Evolutionary conservation across 371 early-diverging fungal genomes (phyloP), one percentile per base, ranked within the genome.

Genomic region (Haplosporangium sp.): DNA sequence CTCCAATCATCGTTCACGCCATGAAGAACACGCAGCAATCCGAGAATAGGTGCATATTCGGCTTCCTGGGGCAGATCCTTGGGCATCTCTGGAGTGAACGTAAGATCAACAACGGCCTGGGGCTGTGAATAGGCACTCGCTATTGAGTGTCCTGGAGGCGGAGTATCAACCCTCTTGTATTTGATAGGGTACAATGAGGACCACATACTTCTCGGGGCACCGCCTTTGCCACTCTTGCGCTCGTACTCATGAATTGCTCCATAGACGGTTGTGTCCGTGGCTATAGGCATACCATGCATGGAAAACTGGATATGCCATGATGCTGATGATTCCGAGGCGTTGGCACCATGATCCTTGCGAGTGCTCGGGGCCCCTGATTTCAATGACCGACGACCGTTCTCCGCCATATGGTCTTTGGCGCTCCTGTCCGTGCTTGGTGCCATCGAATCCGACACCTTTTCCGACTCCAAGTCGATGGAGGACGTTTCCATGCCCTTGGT

Each of bases 211-310:
- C 87, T 81, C 7, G 68, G 60, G 1, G 74, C 60, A 13, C 73
- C 57, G 38, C 62, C 47, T 37, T 59, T 65, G 29, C 72, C 71
- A 53, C 67, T 73, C 67, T 62, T 73, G 42, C 73, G 73, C 58
- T 87, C 86, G 43, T 86, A 84, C 16, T 84, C 83, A 55, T 89
- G 90, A 10, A 89, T 83, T 10, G 90, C 90, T 36, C 87, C 87
- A 70, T 90, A 90, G 0, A 90, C 84, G 4, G 89, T 89, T n/a
- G 77, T 85, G 18, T 88, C 86, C 5, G 84, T 87, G n/a, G 73
- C 69, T 41, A 90, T 79, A 2, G 83, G 81, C 1, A 73, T 74
- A 8, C 82, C 86, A n/a, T 85, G 82, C 40, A 88, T 56, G 1
- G 83, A 84, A 63, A 90, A 90, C 21, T 79, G 75, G 37, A 90